Evolutionary conservation across 768 basidiomycete species (phyloP).

Genomic region (Boletus sp.): DNA sequence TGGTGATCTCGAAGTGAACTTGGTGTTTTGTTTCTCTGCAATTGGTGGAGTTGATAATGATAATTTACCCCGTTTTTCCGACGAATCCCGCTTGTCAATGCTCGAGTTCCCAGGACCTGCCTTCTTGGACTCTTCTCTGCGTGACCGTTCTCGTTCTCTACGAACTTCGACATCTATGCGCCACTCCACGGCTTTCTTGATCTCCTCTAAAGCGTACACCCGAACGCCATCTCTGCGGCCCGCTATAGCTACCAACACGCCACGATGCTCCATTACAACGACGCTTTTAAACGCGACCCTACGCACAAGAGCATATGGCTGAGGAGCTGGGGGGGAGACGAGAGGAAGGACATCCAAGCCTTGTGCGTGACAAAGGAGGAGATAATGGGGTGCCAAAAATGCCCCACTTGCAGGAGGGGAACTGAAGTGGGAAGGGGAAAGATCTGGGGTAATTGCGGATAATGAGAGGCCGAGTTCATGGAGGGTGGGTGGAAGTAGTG

Average conservation of each 20-base stretch:
- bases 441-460: constrained; percentile 60
- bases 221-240: constrained; percentile 83
- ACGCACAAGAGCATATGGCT: constrained; percentile 80
- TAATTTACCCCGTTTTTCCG: constrained; percentile 48
- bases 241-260: constrained; percentile 87
- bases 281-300: constrained; percentile 81
- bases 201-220: constrained; percentile 85
- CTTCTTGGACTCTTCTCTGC: constrained; percentile 66
- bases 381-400: constrained; percentile 77
- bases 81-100: constrained; percentile 37
- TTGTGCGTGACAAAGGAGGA: constrained; percentile 82
- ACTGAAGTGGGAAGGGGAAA: constrained; percentile 75
- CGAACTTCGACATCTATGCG: constrained; percentile 77
- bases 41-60: constrained; percentile 51
- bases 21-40: constrained; percentile 25
- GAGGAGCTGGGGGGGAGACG: constrained; percentile 65
- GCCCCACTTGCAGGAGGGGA: constrained; percentile 76
- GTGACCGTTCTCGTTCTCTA: constrained; percentile 69
- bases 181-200: constrained; percentile 86
- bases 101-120: constrained; percentile 36
- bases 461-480: constrained; percentile 74
- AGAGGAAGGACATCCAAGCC: constrained; percentile 85
- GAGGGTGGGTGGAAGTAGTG: constrained; percentile 67
- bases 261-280: constrained; percentile 92
- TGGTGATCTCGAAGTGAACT: constrained; percentile 20